Base-by-base conservation (phyloP, 2,329 filamentous ascomycete species). In the Ophiostoma himal-ulmi region DNA sequence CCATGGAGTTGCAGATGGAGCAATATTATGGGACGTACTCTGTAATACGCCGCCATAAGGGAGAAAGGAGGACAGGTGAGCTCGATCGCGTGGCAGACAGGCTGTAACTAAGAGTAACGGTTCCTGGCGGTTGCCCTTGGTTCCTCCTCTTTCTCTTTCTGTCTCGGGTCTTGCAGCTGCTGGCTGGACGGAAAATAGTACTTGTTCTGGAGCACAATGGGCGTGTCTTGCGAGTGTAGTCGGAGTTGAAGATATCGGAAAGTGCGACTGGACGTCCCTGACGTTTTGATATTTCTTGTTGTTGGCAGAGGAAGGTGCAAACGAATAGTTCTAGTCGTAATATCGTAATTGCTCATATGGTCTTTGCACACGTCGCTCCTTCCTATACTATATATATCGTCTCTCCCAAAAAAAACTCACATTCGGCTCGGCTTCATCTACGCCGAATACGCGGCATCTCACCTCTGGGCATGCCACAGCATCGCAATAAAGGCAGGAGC, bases 371-470 rank as follows among this genome's bases (percentile, higher is more conserved):
- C 8, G n/a, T 4, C 52, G n/a, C 11, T 13, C 20, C 52, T 57
- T 57, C 52, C 57, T 30, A 13, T 54, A 10, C 26, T 54, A 34
- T 62, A 62, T 34, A 34, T 26, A 57, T 1, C 41, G 2, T 60
- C 11, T 17, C 14, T 62, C 57, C 20, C 57, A 30, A 17, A 13
- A 13, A 26, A 13, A 10, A 34, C 60, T 10, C 39, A 44, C 11
- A 4, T 44, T 52, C 57, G 5, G 14, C 10, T 65, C 62, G 62
- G 62, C 62, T 39, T n/a, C 10, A 39, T 65, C n/a, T 65, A 22
- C n/a, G 20, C 62, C 62, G 62, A 65, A 65, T 22, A 13, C 7
- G 62, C 62, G 62, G 62, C 62, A 22, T 65, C 62, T 41, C 44
- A 48, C 17, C 5, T 48, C 30, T 30, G n/a, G 26, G 65, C 52